phyloP scores from a whole-genome alignment of 2,329 filamentous ascomycete genomes.

The Aureobasidium sp. region DNA sequence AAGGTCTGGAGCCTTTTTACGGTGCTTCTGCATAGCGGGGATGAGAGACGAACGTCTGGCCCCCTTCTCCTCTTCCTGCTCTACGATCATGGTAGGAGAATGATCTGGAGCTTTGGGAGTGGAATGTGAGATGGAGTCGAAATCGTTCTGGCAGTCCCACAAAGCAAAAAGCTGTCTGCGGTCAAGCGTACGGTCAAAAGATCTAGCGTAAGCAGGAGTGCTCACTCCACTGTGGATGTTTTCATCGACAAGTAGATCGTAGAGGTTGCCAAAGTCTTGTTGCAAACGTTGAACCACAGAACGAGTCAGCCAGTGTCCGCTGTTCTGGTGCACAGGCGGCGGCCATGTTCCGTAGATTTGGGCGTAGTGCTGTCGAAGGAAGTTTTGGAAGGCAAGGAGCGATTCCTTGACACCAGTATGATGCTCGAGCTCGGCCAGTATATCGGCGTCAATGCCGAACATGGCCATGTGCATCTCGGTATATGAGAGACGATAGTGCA shows the following conservation, averaged over 20 bases:
- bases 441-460: constrained; percentile 55
- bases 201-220: background rate
- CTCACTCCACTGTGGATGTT: background rate
- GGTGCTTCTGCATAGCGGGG: constrained; percentile 1
- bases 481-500: constrained; percentile 55
- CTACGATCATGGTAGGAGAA: constrained; percentile 10
- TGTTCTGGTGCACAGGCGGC: constrained; percentile 15
- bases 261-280: constrained; percentile 60
- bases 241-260: constrained; percentile 61
- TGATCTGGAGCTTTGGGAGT: constrained; percentile 54
- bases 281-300: constrained; percentile 52
- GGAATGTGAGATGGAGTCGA: constrained; percentile 46
- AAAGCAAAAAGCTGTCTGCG: background rate
- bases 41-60: background rate
- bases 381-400: constrained; percentile 54
- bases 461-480: constrained; percentile 50
- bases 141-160: constrained; percentile 48
- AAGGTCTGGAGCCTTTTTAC: background rate
- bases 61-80: background rate
- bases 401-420: constrained; percentile 43
- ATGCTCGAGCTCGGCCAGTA: constrained; percentile 27
- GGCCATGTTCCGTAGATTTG: constrained; percentile 57
- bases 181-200: background rate
- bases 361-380: constrained; percentile 54
- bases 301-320: constrained; percentile 51